Evolutionary conservation across 2,329 filamentous ascomycete species (phyloP), one percentile per base, ranked within the genome.

Genomic region (Lomentospora prolificans): DNA sequence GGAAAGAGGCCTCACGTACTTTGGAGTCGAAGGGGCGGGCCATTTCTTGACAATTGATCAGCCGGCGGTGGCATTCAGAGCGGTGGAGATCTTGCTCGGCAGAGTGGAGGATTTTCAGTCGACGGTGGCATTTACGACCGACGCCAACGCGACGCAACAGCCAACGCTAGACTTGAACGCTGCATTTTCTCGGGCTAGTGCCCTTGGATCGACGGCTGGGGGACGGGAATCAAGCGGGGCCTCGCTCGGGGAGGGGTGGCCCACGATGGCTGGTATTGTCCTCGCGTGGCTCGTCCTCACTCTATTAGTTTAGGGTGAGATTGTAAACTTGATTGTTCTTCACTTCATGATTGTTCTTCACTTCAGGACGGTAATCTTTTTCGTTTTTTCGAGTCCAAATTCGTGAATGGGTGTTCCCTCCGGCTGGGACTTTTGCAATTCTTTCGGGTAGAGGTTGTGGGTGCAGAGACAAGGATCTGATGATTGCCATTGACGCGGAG

Each of bases 1-100:
- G 0, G 90, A 95, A 73, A 77, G 89, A 44, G 87, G 87, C 0
- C 70, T 95, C 50, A 94, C 88, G 0, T 88, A 81, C 60, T 82
- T 84, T 2, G 78, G 79, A 30, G 76, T 90, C 55, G 75, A 80
- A 39, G 65, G 85, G 9, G 72, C 77, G 0, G 89, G 89, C 0
- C 85, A 91, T 69, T 86, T 84, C 76, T 70, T 79, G 0, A 81
- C 83, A 0, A 81, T 87, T 67, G 90, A 87, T 63, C 79, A 82
- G 17, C 85, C 87, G 0, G 78, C 76, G 12, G 84, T 83, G 0
- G 78, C 84, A 0, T 89, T 87, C 65, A 74, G 88, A 31, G 84
- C 89, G 57, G 66, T 94, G 19, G 88, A 94, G 73, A 86, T 87
- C 63, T 66, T 94, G 61, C 74, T 95, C 1, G 89, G 89, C 0